Conservation (phyloP, 306 rosid genomes). For the Parietaria judaica region DNA sequence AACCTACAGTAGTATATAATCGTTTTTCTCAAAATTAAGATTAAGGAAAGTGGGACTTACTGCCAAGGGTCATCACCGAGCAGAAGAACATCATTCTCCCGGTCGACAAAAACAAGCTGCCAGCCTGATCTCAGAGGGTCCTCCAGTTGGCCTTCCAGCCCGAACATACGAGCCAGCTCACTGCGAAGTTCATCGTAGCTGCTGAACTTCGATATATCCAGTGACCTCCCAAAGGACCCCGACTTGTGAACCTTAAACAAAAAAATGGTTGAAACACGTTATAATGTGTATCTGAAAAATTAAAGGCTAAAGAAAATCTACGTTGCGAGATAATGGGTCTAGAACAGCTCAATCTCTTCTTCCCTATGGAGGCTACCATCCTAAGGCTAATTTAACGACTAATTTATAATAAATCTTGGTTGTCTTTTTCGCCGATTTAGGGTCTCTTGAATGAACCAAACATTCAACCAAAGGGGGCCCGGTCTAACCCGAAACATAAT, state of each 20-base stretch:
- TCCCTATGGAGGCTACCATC: too few relatives aligned
- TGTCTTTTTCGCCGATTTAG: too few relatives aligned
- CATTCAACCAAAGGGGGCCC: too few relatives aligned
- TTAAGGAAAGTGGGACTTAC: slow-evolving; percentile 31
- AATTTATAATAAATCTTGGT: too few relatives aligned
- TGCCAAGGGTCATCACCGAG: slow-evolving; percentile 84
- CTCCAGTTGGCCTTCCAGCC: slow-evolving; percentile 69
- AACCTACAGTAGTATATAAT: neutral
- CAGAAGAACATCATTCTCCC: slow-evolving; percentile 78
- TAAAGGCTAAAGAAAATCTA: neutral
- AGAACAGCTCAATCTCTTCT: too few relatives aligned
- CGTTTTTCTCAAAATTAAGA: too few relatives aligned
- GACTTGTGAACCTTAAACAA: slow-evolving; percentile 50
- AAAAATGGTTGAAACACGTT: neutral
- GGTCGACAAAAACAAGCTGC: slow-evolving; percentile 89
- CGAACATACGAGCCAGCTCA: slow-evolving; percentile 69
- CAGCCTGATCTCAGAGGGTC: slow-evolving; percentile 92
- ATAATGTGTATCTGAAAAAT: neutral
- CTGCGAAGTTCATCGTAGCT: slow-evolving; percentile 65
- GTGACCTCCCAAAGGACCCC: slow-evolving; percentile 72
- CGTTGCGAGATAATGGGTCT: too few relatives aligned
- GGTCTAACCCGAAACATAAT: too few relatives aligned
- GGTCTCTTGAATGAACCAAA: too few relatives aligned
- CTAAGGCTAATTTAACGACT: too few relatives aligned
- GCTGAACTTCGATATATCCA: slow-evolving; percentile 66